Conservation (phyloP, 441 rosid species). For the Bruguiera hainesii region DNA sequence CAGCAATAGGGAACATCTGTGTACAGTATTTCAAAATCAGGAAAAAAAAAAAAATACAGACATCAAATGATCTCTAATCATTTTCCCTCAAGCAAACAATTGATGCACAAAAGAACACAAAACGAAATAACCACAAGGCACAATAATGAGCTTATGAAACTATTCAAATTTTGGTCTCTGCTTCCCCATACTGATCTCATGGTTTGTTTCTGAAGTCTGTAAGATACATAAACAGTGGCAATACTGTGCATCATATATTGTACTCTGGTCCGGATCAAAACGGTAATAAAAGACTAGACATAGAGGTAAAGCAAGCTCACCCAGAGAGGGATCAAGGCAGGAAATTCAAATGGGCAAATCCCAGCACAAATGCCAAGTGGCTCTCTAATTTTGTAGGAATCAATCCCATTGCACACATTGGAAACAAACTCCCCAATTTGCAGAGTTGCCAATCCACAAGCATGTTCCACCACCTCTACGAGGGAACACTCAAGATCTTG, state of each 20-base stretch:
- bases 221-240: not conserved
- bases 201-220: constrained; percentile 2
- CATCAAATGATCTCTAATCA: constrained; percentile 4
- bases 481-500: constrained; percentile 22
- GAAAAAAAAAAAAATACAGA: not conserved
- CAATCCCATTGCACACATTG: constrained; percentile 77
- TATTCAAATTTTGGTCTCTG: not conserved
- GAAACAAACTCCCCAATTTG: constrained; percentile 94
- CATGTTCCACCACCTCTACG: constrained; percentile 93
- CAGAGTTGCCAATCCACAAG: constrained; percentile 87
- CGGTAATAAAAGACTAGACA: not conserved
- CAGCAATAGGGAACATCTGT: constrained; percentile 94
- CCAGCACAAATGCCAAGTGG: constrained; percentile 96
- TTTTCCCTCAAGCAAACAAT: not conserved
- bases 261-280: not conserved
- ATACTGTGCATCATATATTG: not conserved
- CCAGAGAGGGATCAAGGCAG: constrained; percentile 95
- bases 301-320: constrained; percentile 32
- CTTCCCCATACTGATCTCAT: not conserved
- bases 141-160: not conserved
- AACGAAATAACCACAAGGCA: not conserved
- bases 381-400: constrained; percentile 80
- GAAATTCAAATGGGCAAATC: constrained; percentile 89
- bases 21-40: not conserved
- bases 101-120: constrained; percentile 3